A percentile compares a stretch with the other conserved stretches of the same genome.
Conservation (phyloP, 2,329 filamentous ascomycete species). For the Fusarium mundagurra region DNA sequence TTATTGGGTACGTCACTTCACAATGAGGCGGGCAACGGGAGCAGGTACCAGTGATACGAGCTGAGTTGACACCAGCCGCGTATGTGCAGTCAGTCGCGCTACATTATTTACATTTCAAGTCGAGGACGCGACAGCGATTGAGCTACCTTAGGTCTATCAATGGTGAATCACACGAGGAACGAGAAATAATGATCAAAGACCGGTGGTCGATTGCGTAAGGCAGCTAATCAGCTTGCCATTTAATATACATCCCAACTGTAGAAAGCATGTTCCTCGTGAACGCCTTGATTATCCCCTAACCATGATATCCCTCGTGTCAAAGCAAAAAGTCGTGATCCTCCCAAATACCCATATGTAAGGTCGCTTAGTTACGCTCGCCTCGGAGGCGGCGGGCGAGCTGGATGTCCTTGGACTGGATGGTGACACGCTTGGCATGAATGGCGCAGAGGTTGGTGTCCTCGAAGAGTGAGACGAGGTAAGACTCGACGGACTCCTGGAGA, state of each 20-base stretch:
- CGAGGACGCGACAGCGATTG: not conserved
- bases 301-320: constrained; percentile 52
- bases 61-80: too few species aligned
- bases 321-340: constrained; percentile 54
- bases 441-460: constrained; percentile 99
- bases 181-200: constrained; percentile 24
- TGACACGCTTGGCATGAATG: constrained; percentile 99
- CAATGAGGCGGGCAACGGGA: too few species aligned
- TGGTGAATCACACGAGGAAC: constrained; percentile 9
- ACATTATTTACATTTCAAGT: accelerated
- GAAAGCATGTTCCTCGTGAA: constrained; percentile 55
- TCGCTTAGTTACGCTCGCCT: constrained; percentile 84
- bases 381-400: constrained; percentile 95
- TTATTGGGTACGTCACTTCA: not conserved
- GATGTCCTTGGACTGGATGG: constrained; percentile 97
- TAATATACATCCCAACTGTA: constrained; percentile 58
- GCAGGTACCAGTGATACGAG: not conserved
- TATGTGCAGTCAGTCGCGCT: accelerated
- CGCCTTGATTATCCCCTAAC: constrained; percentile 59
- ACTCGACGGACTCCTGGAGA: constrained; percentile 98
- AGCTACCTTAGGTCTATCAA: not conserved
- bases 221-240: constrained; percentile 41
- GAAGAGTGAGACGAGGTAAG: constrained; percentile 97
- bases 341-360: constrained; percentile 35
- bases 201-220: constrained; percentile 40